phyloP scores from a whole-genome alignment of 345 rosid species.

The Aquilaria yunnanensis region DNA sequence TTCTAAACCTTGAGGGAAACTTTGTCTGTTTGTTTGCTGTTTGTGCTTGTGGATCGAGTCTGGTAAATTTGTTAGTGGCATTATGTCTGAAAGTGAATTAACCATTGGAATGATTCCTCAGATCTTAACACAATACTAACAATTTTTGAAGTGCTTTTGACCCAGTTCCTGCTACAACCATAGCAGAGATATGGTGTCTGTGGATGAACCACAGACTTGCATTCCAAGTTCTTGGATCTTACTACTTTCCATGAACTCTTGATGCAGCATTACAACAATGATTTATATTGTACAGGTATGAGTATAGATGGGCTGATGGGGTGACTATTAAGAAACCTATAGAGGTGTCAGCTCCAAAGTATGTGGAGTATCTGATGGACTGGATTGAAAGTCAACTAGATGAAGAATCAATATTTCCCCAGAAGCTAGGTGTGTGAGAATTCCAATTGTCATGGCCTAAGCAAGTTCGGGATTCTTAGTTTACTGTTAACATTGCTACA shows the following conservation, averaged over 20 bases:
- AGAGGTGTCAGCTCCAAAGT: conserved; percentile 72
- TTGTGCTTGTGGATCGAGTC: too few species aligned
- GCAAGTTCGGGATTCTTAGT: background rate
- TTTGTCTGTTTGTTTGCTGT: too few species aligned
- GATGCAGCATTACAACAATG: background rate
- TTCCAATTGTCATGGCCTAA: background rate
- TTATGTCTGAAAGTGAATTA: too few species aligned
- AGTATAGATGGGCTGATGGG: conserved; percentile 80
- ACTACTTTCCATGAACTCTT: too few species aligned
- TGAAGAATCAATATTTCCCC: conserved; percentile 61
- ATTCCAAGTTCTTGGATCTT: too few species aligned
- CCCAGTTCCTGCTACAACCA: too few species aligned
- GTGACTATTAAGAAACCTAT: conserved; percentile 62
- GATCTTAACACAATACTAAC: too few species aligned
- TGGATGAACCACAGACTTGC: too few species aligned
- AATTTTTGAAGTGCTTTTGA: too few species aligned
- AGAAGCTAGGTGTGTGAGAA: conserved; percentile 38
- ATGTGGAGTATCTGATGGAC: conserved; percentile 67
- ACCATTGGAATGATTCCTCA: too few species aligned
- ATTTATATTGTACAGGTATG: conserved; percentile 33
- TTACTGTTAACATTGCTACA: conserved; percentile 8
- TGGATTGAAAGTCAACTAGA: conserved; percentile 70
- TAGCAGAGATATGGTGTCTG: too few species aligned
- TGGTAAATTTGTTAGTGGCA: too few species aligned
- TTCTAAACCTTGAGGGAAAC: background rate